Base-by-base conservation (phyloP, 1,284 basidiomycete genomes). In the Ganoderma resinaceum region DNA sequence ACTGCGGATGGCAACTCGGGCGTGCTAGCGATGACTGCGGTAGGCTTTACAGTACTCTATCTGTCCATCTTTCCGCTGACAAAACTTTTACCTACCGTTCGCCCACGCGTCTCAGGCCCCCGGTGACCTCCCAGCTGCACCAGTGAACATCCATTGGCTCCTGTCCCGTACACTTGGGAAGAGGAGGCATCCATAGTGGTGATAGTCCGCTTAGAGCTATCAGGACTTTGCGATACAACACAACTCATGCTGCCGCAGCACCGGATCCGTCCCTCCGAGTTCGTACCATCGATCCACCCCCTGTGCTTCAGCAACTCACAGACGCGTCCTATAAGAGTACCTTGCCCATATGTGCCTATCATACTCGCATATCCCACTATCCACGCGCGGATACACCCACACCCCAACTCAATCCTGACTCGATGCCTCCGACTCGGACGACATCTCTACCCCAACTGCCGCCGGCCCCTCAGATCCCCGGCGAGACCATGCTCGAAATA, bases 401-500 rank as follows among this genome's bases (percentile, higher is more conserved):
- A 18, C 18, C 42, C 72, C 63, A 33, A 46, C 78, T 71, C 76
- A 43, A 73, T 73, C 40, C 75, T 49, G 33, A 70, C 20, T 72
- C 76, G 20, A 38, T 64, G 60, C 46, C 23, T n/a, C 14, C 64
- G 0, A 33, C 53, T 11, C n/a, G n/a, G n/a, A 52, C 66, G 72
- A 70, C 77, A 68, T 76, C 76, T 74, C 77, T 78, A 57, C n/a
- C 66, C 33, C 38, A 29, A 20, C 72, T 81, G 35, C 82, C 83
- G 57, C 76, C 80, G 8, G 72, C 82, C 52, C 86, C 86, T 49
- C 78, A 78, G 63, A 77, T 87, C 65, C 77, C 78, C 57, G 85
- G 84, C 68, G 86, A 90, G 59, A 78, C 88, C 53, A 80, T 88
- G 72, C 83, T 93, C 65, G 86, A 90, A 72, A 87, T 91, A 60